Conservation (phyloP, 352 stramenopile genomes). For the Phytophthora ramorum region DNA sequence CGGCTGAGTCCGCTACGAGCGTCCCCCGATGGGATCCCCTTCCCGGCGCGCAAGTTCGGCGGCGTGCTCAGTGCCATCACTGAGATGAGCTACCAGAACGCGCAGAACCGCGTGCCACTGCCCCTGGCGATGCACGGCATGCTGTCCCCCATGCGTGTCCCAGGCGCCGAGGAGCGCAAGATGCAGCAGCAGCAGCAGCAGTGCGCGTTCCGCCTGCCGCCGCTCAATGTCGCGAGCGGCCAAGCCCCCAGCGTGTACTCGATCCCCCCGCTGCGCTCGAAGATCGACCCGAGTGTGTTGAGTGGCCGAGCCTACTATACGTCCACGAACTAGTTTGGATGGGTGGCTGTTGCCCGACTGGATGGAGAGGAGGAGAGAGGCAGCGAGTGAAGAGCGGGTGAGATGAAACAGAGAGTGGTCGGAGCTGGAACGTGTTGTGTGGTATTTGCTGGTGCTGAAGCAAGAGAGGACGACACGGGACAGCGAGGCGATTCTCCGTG, state of each 20-base stretch:
- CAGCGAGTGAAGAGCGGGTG: background rate
- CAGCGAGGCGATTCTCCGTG: conserved; percentile 12
- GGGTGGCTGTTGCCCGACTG: background rate
- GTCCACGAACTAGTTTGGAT: conserved; percentile 49
- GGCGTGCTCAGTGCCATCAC: conserved; percentile 58
- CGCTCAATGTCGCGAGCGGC: conserved; percentile 59
- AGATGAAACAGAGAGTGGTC: conserved; percentile 24
- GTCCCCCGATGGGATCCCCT: conserved; percentile 38
- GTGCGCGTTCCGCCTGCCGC: conserved; percentile 55
- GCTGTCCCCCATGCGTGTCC: conserved; percentile 38
- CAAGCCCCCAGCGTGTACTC: conserved; percentile 47
- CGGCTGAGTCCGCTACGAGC: conserved; percentile 64
- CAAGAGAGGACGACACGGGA: conserved; percentile 22
- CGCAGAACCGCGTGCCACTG: conserved; percentile 48
- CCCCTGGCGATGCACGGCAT: conserved; percentile 35
- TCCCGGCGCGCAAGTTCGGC: conserved; percentile 38
- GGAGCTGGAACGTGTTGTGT: conserved; percentile 20
- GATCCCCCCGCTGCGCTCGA: conserved; percentile 80
- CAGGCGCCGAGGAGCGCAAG: conserved; percentile 44
- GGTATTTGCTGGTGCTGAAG: conserved; percentile 36
- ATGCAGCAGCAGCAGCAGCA: conserved; percentile 36
- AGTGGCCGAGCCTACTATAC: conserved; percentile 52
- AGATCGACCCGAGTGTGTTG: conserved; percentile 80
- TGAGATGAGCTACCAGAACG: conserved; percentile 60
- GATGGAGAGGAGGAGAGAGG: conserved; percentile 14